Base-by-base conservation (phyloP, 495 filamentous ascomycete genomes). In the Xylaria palmicola region DNA sequence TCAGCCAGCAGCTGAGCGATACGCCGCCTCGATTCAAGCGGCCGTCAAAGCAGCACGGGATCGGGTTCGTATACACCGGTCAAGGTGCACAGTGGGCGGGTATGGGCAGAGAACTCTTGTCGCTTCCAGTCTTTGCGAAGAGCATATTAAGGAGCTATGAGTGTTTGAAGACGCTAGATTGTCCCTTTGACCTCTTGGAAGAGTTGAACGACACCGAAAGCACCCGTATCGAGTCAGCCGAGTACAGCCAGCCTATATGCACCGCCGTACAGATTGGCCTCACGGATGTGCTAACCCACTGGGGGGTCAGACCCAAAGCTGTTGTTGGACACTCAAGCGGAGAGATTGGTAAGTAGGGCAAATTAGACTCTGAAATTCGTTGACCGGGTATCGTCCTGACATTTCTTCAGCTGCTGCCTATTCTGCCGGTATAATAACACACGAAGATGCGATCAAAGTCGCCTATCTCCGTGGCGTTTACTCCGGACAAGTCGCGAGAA, bases 261-360 rank as follows among this genome's bases (percentile, higher is more conserved):
- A 77, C 75, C 10, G 66, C 68, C 43, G 39, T 78, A 9, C 75
- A 78, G 56, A 62, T 78, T n/a, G 74, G 73, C 2, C 47, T 85
- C 12, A 75, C 80, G 0, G 76, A 81, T 10, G 52, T 86, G 1
- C 64, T 86, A 8, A 48, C 53, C 8, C 70, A 65, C 27, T 81
- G 78, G 70, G 73, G 74, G 24, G 69, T 86, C 34, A 65, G 37
- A 1, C 84, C 85, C 0, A 65, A 61, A 7, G 75, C 75, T 40
- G 84, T 86, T 1, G 76, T 85, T 3, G 86, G 86, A 4, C 86
- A 89, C 64, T 88, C 86, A 0, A 84, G 80, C 65, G 86, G 86
- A 6, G 86, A 89, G 63, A 88, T 88, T 15, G 52, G 44, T 62
- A 1, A 72, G 80, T 48, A 79, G 79, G 0, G 83, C 85, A 1